A percentile compares a stretch with the other conserved stretches of the same genome.
Conservation (phyloP, 2,329 filamentous ascomycete genomes). For the Arthrobotrys musiformis region DNA sequence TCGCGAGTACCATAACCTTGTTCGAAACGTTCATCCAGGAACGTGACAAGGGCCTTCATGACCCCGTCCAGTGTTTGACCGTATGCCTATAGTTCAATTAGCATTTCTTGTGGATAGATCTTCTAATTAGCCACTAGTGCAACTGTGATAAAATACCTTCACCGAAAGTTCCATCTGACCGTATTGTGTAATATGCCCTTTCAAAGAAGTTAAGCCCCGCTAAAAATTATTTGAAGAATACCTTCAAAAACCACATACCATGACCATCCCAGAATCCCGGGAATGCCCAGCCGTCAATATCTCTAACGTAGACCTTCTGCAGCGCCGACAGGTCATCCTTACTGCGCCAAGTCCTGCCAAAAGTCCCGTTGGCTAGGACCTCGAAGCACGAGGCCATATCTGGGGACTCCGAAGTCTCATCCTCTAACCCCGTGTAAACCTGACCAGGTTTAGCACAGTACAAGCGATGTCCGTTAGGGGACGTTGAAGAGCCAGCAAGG, state of each 20-base stretch:
- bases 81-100: conserved; percentile 4
- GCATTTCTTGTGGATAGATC: conserved; percentile 57
- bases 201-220: background rate
- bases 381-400: conserved; percentile 31
- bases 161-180: conserved; percentile 75
- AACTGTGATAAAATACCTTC: conserved; percentile 69
- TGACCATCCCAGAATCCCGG: conserved; percentile 78
- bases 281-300: conserved; percentile 64
- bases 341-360: conserved; percentile 12
- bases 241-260: conserved; percentile 59
- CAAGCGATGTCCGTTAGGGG: background rate
- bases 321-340: background rate
- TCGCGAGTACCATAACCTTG: conserved; percentile 68
- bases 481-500: background rate
- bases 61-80: no score
- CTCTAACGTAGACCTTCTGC: background rate
- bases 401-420: background rate
- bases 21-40: no score
- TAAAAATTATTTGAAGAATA: background rate
- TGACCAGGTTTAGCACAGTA: conserved; percentile 18
- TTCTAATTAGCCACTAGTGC: conserved; percentile 61
- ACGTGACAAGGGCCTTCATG: no score
- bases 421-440: conserved; percentile 20
- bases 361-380: background rate
- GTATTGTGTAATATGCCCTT: conserved; percentile 72